These are phyloP conservation scores for Sphaerulina populicola DNA, from an alignment of 2,329 filamentous ascomycete genomes.

Conservation along the genomic window DNA sequence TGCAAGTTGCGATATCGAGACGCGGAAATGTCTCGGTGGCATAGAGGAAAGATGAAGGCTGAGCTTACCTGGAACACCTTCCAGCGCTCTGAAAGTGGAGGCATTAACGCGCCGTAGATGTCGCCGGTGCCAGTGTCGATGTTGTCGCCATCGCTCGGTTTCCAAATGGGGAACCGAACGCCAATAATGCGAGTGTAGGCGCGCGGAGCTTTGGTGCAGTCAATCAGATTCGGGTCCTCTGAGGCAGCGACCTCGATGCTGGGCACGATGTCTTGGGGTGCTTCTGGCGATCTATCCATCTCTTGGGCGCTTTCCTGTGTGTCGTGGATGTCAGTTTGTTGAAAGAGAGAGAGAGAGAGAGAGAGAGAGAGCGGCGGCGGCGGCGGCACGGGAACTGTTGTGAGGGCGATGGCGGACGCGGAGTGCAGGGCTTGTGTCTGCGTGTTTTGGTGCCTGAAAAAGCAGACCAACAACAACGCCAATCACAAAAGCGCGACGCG, in stretches of 20 bases:
- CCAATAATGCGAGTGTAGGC: constrained; percentile 21
- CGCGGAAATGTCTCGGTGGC: neutral
- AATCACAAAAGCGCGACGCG: neutral
- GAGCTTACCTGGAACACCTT: constrained; percentile 33
- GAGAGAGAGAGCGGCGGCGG: too few relatives aligned
- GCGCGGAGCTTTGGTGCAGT: constrained; percentile 18
- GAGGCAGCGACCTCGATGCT: constrained; percentile 9
- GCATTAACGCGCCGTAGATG: constrained; percentile 2
- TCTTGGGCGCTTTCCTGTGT: neutral
- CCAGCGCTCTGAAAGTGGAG: constrained; percentile 30
- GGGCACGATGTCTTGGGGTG: neutral
- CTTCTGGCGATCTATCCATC: constrained; percentile 13
- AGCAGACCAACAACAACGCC: neutral
- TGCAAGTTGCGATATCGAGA: neutral
- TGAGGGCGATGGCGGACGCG: neutral
- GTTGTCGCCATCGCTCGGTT: constrained; percentile 34
- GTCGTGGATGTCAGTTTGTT: too few relatives aligned
- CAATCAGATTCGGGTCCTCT: constrained; percentile 10
- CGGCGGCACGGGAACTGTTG: too few relatives aligned
- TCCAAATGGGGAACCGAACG: constrained; percentile 34
- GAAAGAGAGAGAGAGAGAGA: too few relatives aligned
- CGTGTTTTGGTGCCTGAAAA: neutral
- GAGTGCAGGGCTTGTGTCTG: neutral
- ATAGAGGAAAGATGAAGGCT: neutral
- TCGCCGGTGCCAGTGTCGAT: constrained; percentile 28